These are phyloP conservation scores for Vitis rupestris DNA, from an alignment of 164 flowering plant genomes.

Conservation along the genomic window DNA sequence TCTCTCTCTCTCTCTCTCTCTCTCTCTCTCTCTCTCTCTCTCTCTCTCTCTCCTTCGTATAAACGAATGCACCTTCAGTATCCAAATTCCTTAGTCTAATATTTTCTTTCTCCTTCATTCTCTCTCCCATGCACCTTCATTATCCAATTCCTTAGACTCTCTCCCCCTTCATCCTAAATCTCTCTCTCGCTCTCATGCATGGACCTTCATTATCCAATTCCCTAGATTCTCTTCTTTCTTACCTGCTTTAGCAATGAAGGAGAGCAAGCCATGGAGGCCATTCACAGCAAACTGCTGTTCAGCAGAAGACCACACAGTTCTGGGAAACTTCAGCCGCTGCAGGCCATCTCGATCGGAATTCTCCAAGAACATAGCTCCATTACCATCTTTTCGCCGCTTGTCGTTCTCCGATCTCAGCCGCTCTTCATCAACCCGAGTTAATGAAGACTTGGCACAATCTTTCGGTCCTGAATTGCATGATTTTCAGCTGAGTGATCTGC, in stretches of 20 bases:
- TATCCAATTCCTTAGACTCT: neutral
- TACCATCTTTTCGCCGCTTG: constrained; percentile 68
- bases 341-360: constrained; percentile 53
- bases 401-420: constrained; percentile 80
- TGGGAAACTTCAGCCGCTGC: constrained; percentile 62
- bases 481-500: constrained; percentile 72
- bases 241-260: constrained; percentile 19
- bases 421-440: constrained; percentile 63
- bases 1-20: neutral
- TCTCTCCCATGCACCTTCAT: neutral
- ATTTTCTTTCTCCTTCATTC: neutral
- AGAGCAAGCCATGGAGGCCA: constrained; percentile 69
- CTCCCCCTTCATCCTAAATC: neutral
- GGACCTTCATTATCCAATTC: too few species aligned
- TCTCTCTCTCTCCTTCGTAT: neutral
- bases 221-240: too few species aligned
- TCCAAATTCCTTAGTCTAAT: neutral
- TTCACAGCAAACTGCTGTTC: constrained; percentile 75
- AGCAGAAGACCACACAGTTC: constrained; percentile 50
- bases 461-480: constrained; percentile 72
- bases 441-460: constrained; percentile 70
- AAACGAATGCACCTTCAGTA: neutral
- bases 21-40: too few species aligned
- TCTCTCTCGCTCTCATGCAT: too few species aligned
- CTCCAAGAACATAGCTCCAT: constrained; percentile 61